Conservation (phyloP, 2,329 filamentous ascomycete species). For the Trichoderma harzianum region DNA sequence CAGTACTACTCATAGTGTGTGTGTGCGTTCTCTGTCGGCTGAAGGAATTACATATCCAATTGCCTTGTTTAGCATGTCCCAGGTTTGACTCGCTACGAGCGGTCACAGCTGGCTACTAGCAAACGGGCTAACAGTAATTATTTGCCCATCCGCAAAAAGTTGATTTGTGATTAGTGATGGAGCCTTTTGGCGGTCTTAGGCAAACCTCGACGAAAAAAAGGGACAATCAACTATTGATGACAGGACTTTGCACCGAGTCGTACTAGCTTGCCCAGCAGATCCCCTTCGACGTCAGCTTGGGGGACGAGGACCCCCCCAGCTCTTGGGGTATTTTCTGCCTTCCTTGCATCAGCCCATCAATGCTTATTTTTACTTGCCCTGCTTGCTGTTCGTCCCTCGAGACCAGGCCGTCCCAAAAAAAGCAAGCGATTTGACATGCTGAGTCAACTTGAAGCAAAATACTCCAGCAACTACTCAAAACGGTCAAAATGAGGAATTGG, state of each 20-base stretch:
- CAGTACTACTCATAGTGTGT: background rate
- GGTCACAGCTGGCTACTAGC: constrained; percentile 5
- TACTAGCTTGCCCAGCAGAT: background rate
- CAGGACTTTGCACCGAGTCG: background rate
- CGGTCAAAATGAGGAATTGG: background rate
- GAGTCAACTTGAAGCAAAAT: background rate
- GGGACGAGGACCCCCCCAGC: background rate
- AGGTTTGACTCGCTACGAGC: background rate
- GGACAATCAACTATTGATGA: background rate
- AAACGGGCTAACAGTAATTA: background rate
- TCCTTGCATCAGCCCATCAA: constrained; percentile 6
- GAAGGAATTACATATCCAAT: background rate
- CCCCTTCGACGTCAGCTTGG: background rate
- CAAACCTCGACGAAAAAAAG: background rate
- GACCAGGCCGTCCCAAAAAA: background rate
- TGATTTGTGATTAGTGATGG: constrained; percentile 12
- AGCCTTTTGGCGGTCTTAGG: background rate
- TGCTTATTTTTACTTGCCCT: constrained; percentile 5
- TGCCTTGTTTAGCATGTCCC: background rate
- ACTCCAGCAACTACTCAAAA: background rate
- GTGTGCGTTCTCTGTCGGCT: background rate
- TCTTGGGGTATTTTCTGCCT: background rate
- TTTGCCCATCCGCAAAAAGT: background rate
- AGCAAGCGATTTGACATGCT: background rate
- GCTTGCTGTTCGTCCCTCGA: background rate